A percentile compares a stretch with the other conserved stretches of the same genome.
These are phyloP conservation scores for Aspergillus mulundensis DNA, from an alignment of 495 filamentous ascomycete genomes.

Conservation along the genomic window DNA sequence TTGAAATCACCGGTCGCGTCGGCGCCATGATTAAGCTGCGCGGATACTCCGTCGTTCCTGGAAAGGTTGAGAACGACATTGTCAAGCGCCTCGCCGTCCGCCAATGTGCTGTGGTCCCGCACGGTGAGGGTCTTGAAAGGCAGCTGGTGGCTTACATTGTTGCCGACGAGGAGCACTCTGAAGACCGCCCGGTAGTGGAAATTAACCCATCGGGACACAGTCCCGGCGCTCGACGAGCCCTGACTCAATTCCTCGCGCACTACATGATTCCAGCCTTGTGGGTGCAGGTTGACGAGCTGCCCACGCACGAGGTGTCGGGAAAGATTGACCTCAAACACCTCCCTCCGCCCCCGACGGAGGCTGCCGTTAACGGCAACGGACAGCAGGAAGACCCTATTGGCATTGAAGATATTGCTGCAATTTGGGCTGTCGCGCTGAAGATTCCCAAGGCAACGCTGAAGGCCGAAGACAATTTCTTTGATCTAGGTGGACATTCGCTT, in stretches of 20 bases:
- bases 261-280: conserved; percentile 70
- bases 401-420: conserved; percentile 51
- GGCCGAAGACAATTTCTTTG: conserved; percentile 64
- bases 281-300: conserved; percentile 57
- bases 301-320: conserved; percentile 63
- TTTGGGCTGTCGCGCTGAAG: conserved; percentile 59
- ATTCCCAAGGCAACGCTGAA: conserved; percentile 49
- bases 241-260: conserved; percentile 56
- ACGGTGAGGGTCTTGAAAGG: conserved; percentile 62
- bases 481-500: conserved; percentile 65
- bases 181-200: conserved; percentile 48
- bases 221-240: conserved; percentile 49
- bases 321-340: conserved; percentile 63
- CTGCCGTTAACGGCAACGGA: conserved; percentile 30
- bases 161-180: conserved; percentile 47
- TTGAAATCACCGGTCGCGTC: conserved; percentile 83
- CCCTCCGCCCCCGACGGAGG: conserved; percentile 42
- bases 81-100: conserved; percentile 56
- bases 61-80: conserved; percentile 70
- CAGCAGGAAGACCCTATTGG: conserved; percentile 44
- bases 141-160: conserved; percentile 68
- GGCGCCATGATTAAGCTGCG: conserved; percentile 74
- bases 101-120: conserved; percentile 54
- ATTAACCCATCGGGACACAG: conserved; percentile 59
- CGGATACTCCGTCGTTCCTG: conserved; percentile 73